phyloP scores from a whole-genome alignment of 345 rosid genomes.

The Triadica sebifera region DNA sequence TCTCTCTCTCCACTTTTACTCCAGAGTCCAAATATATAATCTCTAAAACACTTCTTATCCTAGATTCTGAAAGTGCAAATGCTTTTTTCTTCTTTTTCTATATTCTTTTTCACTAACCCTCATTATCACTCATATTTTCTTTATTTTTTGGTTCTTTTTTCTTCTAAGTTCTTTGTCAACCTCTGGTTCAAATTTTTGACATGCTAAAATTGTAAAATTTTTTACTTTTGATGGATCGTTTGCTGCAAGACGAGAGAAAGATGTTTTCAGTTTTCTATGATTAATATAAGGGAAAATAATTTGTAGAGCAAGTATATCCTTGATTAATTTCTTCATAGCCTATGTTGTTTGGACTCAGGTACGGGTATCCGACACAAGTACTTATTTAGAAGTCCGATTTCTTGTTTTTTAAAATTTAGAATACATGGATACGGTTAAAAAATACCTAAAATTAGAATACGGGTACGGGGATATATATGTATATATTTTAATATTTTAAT shows the following conservation, averaged over 20 bases:
- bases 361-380: no score
- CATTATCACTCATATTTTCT: not conserved
- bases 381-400: no score
- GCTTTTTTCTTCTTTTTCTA: not conserved
- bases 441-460: no score
- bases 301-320: no score
- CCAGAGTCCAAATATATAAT: not conserved
- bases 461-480: no score
- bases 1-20: not conserved
- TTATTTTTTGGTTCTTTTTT: not conserved
- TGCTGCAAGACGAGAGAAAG: not conserved
- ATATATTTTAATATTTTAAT: no score
- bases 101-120: not conserved
- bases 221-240: not conserved
- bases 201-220: not conserved
- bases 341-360: no score
- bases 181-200: not conserved
- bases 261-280: not conserved
- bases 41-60: not conserved
- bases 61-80: conserved; percentile 1
- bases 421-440: no score
- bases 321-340: no score
- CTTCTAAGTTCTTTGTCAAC: not conserved
- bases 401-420: no score
- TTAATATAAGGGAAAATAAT: no score